Conservation (phyloP, 2,329 filamentous ascomycete genomes). For the Fusarium aywerte region DNA sequence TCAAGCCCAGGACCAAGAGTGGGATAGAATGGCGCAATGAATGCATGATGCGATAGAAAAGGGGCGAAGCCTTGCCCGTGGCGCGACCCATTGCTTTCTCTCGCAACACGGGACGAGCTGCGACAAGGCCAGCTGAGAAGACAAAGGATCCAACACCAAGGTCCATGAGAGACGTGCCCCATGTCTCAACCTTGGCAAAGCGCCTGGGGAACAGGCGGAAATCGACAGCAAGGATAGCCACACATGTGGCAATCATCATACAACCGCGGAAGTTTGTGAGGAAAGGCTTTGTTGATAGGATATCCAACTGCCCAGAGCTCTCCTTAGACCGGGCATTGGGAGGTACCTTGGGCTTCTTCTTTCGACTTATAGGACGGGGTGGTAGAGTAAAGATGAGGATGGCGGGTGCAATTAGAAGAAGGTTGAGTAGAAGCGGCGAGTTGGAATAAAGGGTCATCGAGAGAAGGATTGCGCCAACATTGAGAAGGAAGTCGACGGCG, state of each 20-base stretch:
- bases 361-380: conserved; percentile 49
- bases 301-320: conserved; percentile 45
- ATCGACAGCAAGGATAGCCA: conserved; percentile 96
- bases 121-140: conserved; percentile 92
- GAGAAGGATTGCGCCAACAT: conserved; percentile 83
- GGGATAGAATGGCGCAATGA: conserved; percentile 86
- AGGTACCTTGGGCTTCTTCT: conserved; percentile 61
- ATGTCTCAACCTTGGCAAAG: conserved; percentile 98
- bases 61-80: conserved; percentile 59
- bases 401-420: conserved; percentile 78
- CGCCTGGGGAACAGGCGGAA: conserved; percentile 92
- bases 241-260: conserved; percentile 90
- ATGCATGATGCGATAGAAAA: conserved; percentile 68
- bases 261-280: conserved; percentile 89
- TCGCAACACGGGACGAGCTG: conserved; percentile 81
- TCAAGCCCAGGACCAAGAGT: conserved; percentile 79
- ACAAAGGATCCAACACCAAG: conserved; percentile 97
- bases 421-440: conserved; percentile 76
- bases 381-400: conserved; percentile 69
- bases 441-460: conserved; percentile 87
- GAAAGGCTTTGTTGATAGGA: conserved; percentile 87
- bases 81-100: conserved; percentile 65
- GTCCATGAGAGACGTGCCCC: conserved; percentile 99
- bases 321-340: conserved; percentile 55
- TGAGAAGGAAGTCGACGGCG: conserved; percentile 86